phyloP scores from a whole-genome alignment of 164 flowering plant genomes.

The Aristolochia contorta region DNA sequence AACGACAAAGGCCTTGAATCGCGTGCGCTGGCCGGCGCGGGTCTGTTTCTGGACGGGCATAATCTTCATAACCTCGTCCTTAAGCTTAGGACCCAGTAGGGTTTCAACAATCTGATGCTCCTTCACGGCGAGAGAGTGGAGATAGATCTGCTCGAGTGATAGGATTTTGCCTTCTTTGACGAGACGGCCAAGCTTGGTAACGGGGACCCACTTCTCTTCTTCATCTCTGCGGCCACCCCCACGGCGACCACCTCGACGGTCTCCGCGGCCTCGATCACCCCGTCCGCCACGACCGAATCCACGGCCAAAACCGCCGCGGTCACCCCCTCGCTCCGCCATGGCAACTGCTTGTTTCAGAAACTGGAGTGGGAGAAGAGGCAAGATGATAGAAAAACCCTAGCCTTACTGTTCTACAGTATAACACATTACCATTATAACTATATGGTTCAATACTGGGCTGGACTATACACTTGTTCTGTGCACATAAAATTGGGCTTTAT shows the following conservation, averaged over 20 bases:
- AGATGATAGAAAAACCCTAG: neutral
- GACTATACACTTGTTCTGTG: too few relatives aligned
- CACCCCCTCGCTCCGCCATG: slow-evolving; percentile 1
- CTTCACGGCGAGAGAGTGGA: slow-evolving; percentile 7
- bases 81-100: slow-evolving; percentile 38
- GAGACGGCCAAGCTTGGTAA: slow-evolving; percentile 6
- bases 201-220: slow-evolving; percentile 8
- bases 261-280: slow-evolving; percentile 5
- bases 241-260: neutral
- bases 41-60: slow-evolving; percentile 87
- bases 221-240: neutral
- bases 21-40: slow-evolving; percentile 68
- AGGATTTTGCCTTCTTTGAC: slow-evolving; percentile 4
- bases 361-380: too few relatives aligned
- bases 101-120: slow-evolving; percentile 20
- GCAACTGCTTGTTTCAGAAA: neutral
- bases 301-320: slow-evolving; percentile 4
- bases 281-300: slow-evolving; percentile 3
- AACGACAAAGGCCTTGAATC: slow-evolving; percentile 82
- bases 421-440: too few relatives aligned
- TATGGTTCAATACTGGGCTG: too few relatives aligned
- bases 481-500: too few relatives aligned
- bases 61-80: slow-evolving; percentile 83
- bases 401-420: too few relatives aligned
- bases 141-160: slow-evolving; percentile 4